A percentile compares a stretch with the other conserved stretches of the same genome.
These are phyloP conservation scores for Cercospora zeae-maydis DNA, from an alignment of 2,329 filamentous ascomycete genomes.

Conservation along the genomic window DNA sequence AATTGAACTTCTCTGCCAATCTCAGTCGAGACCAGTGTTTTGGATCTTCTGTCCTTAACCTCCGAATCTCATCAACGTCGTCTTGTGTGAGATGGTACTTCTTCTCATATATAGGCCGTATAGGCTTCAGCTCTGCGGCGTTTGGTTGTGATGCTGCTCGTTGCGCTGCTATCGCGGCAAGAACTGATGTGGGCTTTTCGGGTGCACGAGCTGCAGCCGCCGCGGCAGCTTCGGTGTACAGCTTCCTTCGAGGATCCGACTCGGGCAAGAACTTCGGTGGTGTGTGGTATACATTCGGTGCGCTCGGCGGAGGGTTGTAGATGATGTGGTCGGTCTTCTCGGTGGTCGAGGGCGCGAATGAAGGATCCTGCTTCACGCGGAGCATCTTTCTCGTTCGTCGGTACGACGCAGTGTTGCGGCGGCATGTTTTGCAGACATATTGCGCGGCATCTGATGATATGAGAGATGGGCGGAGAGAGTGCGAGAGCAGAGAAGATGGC, in stretches of 20 bases:
- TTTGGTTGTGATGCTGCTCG: conserved; percentile 20
- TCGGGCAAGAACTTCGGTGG: conserved; percentile 62
- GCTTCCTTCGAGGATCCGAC: conserved; percentile 49
- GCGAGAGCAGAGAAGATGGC: conserved; percentile 24
- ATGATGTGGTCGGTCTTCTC: conserved; percentile 54
- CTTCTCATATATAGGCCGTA: conserved; percentile 53
- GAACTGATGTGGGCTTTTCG: conserved; percentile 15
- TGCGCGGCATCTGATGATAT: conserved; percentile 21
- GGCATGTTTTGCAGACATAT: conserved; percentile 33
- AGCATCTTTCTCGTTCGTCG: conserved; percentile 48
- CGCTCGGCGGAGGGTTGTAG: conserved; percentile 63
- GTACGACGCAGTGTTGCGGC: conserved; percentile 45
- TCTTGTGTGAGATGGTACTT: conserved; percentile 58
- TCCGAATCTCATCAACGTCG: conserved; percentile 59
- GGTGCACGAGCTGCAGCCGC: conserved; percentile 19
- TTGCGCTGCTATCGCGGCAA: conserved; percentile 26
- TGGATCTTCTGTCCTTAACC: conserved; percentile 54
- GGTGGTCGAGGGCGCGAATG: conserved; percentile 38
- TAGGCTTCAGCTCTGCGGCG: conserved; percentile 45
- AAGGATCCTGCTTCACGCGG: conserved; percentile 44
- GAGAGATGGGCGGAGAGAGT: conserved; percentile 24
- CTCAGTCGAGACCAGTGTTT: conserved; percentile 56
- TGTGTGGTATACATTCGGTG: conserved; percentile 62
- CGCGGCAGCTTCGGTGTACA: conserved; percentile 21
- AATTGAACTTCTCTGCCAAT: conserved; percentile 61